Base-by-base conservation (phyloP, 2,329 filamentous ascomycete genomes). In the Teratosphaeria destructans region DNA sequence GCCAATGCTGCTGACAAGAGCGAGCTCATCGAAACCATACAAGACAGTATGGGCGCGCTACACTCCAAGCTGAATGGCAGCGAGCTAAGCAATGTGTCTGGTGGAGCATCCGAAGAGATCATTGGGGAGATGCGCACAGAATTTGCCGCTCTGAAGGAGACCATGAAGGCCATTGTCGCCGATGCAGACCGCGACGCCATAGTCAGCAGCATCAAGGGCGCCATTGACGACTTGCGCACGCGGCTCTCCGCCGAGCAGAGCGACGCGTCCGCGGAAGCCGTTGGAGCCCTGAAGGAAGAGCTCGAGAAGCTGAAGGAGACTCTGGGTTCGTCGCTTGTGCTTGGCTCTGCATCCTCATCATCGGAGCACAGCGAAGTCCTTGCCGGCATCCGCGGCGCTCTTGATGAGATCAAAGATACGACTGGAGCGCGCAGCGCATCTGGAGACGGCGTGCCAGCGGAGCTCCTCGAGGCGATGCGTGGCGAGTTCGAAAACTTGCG, bases 191-290 rank as follows among this genome's bases (percentile, higher is more conserved):
- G 65, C 53, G 83, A 81, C 55, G 81, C 88, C 39, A 81, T 93
- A 29, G 79, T 95, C 1, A 82, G 88, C 62, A 83, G 85, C 10
- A 76, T 93, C 2, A 85, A 73, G 27, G 74, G 76, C 61, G 69
- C 76, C 4, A 66, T 79, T 19, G 76, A 79, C 26, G 75, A 73
- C 7, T 67, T 79, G 27, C 73, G 73, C 7, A 69, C 70, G 6
- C 73, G 75, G 49, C 64, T 77, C 16, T 64, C 68, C 1, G 64
- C 66, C 23, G 73, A 77, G 5, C 74, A 78, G 19, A 72, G 73
- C 56, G 73, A 74, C 14, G 68, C 72, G 27, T 73, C 76, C 11
- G 74, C 75, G 34, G 75, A 76, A 49, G 71, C 71, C 6, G 63
- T 78, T n/a, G 71, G 69, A n/a, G 65, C 73, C 3, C 71, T 80